A percentile compares a stretch with the other conserved stretches of the same genome.
Conservation (phyloP, 140 eudicot species). For the Ambrosia hybrid region DNA sequence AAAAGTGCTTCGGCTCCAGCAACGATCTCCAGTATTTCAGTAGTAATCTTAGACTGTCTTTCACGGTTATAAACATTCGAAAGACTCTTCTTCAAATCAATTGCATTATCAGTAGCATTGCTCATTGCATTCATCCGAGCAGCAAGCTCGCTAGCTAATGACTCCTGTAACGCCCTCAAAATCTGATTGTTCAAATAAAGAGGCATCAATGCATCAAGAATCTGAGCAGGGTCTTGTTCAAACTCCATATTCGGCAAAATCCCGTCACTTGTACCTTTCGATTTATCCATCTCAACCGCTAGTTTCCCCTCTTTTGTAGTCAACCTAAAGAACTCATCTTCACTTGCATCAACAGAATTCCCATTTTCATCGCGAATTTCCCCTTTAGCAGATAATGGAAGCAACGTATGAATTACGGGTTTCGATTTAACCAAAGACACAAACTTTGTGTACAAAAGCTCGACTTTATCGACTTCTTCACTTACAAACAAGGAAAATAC, state of each 20-base stretch:
- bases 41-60: conserved; percentile 68
- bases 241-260: conserved; percentile 57
- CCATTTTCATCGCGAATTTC: conserved; percentile 60
- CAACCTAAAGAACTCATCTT: conserved; percentile 81
- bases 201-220: conserved; percentile 97
- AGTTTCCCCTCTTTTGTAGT: conserved; percentile 71
- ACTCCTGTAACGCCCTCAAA: conserved; percentile 89
- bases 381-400: conserved; percentile 69
- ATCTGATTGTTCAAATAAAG: conserved; percentile 85
- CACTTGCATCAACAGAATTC: conserved; percentile 60
- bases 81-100: conserved; percentile 58
- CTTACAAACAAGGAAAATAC: conserved; percentile 71
- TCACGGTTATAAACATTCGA: conserved; percentile 52
- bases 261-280: conserved; percentile 26
- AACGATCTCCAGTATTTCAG: conserved; percentile 68
- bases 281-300: conserved; percentile 58
- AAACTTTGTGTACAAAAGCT: conserved; percentile 71
- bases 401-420: conserved; percentile 78
- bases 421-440: conserved; percentile 71
- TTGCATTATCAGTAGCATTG: conserved; percentile 81
- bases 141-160: conserved; percentile 86
- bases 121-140: conserved; percentile 94
- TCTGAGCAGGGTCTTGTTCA: conserved; percentile 90
- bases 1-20: conserved; percentile 63
- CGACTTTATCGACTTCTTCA: conserved; percentile 93